Conservation (phyloP, 108 stramenopile genomes). For the Discostella stelligeroides region DNA sequence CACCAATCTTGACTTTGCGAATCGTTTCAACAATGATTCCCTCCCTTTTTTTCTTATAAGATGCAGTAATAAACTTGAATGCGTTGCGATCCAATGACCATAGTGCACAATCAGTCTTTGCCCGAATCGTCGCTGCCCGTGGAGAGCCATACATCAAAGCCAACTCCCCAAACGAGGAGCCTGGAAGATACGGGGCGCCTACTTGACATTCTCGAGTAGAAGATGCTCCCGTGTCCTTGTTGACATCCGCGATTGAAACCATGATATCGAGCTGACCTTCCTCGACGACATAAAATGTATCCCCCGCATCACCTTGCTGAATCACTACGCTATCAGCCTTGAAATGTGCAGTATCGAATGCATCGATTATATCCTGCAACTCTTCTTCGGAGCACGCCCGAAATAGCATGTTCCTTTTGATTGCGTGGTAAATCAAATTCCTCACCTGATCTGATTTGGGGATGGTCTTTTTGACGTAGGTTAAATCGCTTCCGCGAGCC, state of each 20-base stretch:
- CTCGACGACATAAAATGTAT: slow-evolving; percentile 72
- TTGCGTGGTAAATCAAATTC: slow-evolving; percentile 48
- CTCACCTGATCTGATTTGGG: slow-evolving; percentile 44
- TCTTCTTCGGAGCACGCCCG: slow-evolving; percentile 57
- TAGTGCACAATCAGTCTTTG: slow-evolving; percentile 52
- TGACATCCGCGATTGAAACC: slow-evolving; percentile 43
- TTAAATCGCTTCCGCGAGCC: slow-evolving; percentile 39
- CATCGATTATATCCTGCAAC: slow-evolving; percentile 52
- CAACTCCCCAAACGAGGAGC: slow-evolving; percentile 88
- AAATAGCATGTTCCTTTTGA: slow-evolving; percentile 56
- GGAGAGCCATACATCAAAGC: slow-evolving; percentile 83
- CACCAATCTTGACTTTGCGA: slow-evolving; percentile 52
- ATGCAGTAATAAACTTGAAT: slow-evolving; percentile 55
- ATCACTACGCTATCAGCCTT: slow-evolving; percentile 49
- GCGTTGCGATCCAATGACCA: slow-evolving; percentile 64
- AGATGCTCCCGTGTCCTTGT: slow-evolving; percentile 30
- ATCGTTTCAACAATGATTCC: slow-evolving; percentile 54
- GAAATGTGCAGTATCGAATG: slow-evolving; percentile 47
- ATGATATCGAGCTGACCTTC: slow-evolving; percentile 55
- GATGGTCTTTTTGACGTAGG: slow-evolving; percentile 51
- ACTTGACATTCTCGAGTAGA: too few relatives aligned
- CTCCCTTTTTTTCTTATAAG: slow-evolving; percentile 48
- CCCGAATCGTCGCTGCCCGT: slow-evolving; percentile 69
- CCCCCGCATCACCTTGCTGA: slow-evolving; percentile 65
- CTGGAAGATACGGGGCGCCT: too few relatives aligned